Base-by-base conservation (phyloP, 1,284 basidiomycete genomes). In the Neonothopanus nambi region DNA sequence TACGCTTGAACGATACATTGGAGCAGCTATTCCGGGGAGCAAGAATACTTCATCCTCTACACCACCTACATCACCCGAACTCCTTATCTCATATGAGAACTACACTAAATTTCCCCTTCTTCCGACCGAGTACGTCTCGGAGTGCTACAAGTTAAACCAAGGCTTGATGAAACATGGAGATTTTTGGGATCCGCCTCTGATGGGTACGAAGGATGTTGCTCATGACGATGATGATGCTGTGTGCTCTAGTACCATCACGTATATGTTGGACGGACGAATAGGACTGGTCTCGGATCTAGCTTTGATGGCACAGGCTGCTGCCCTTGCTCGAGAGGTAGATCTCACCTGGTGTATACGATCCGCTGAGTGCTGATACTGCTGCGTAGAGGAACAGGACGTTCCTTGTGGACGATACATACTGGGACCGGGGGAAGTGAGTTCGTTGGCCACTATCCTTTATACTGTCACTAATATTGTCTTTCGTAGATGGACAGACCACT, bases 391-490 rank as follows among this genome's bases (percentile, higher is more conserved):
- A 78, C 56, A 68, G 77, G 35, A 82, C 80, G 3, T 79, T 83
- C 63, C 70, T 83, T 40, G 67, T 83, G 9, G 75, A 80, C 57
- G 80, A 83, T 60, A 73, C 73, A 2, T 79, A 82, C 57, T 89
- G 86, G 85, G 82, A 85, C 65, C 79, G 85, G 52, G 85, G 85
- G 68, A 84, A 79, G 84, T 82, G 57, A 56, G 77, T 71, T 5
- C 36, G 7, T 43, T 24, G 18, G 47, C 39, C 9, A 23, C 38
- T 48, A 40, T 20, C 17, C 45, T 15, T 26, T 17, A 20, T 42
- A 17, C 48, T 54, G 13, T 48, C 35, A 37, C n/a, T 40, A 20
- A 26, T 42, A 42, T 37, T 44, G 28, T 15, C 39, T 45, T 30
- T 47, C 48, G 12, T 57, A 86, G 85, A 62, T 89, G 85, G 85